Evolutionary conservation across 2,329 filamentous ascomycete genomes (phyloP).

Genomic region (Colletotrichum caudatum): DNA sequence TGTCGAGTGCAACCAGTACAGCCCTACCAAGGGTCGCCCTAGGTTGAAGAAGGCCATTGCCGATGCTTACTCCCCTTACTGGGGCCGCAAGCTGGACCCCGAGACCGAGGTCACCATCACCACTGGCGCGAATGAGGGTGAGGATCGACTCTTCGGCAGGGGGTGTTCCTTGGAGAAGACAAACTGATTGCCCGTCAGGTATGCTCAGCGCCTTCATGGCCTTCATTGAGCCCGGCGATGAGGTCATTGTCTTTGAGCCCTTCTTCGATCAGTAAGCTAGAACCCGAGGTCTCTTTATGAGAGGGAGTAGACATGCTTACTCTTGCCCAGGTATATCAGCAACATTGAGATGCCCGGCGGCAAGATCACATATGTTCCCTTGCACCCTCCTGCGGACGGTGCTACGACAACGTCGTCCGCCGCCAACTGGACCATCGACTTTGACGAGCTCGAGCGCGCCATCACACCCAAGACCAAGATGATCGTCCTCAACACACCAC

Average conservation of each 20-base stretch:
- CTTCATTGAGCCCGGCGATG: constrained; percentile 93
- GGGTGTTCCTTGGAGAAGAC: background rate
- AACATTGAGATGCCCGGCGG: constrained; percentile 99
- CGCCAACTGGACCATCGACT: constrained; percentile 88
- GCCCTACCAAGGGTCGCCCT: constrained; percentile 92
- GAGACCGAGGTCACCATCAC: constrained; percentile 96
- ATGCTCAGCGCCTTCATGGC: constrained; percentile 99
- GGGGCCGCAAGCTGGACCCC: constrained; percentile 83
- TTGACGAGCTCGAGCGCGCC: constrained; percentile 82
- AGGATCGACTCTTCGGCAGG: constrained; percentile 17
- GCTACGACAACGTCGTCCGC: constrained; percentile 84
- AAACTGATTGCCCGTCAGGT: constrained; percentile 56
- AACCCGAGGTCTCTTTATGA: background rate
- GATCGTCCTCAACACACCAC: constrained; percentile 88
- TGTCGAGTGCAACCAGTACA: constrained; percentile 99
- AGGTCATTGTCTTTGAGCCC: constrained; percentile 97
- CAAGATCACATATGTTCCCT: constrained; percentile 93
- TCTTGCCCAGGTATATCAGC: constrained; percentile 79
- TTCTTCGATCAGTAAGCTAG: constrained; percentile 90
- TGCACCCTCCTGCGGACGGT: constrained; percentile 88
- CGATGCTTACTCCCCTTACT: constrained; percentile 90
- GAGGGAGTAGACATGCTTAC: constrained; percentile 12
- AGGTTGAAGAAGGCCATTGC: constrained; percentile 93
- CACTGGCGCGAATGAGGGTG: constrained; percentile 86
- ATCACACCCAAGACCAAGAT: constrained; percentile 93